Evolutionary conservation across 2,329 filamentous ascomycete genomes (phyloP).

Genomic region (Venturia carpophila): DNA sequence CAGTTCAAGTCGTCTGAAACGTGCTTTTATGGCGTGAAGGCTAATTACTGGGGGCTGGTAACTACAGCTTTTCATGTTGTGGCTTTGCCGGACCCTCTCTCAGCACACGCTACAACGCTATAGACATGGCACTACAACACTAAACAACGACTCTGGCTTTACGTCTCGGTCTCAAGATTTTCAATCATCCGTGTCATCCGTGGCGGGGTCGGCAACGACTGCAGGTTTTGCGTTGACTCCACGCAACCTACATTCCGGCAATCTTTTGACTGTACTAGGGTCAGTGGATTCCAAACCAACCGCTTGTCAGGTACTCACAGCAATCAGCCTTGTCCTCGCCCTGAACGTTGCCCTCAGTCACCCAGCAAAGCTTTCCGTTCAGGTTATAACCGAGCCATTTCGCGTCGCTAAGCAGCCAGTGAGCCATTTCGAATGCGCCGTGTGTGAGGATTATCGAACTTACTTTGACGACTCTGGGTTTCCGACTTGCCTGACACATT

Average conservation of each 20-base stretch:
- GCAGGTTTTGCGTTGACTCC: too few relatives aligned
- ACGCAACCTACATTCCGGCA: background rate
- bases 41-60: too few relatives aligned
- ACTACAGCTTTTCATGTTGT: too few relatives aligned
- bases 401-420: background rate
- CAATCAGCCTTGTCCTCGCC: slow-evolving; percentile 8
- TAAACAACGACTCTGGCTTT: too few relatives aligned
- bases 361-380: slow-evolving; percentile 10
- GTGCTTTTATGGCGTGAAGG: too few relatives aligned
- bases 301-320: background rate
- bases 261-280: background rate
- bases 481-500: slow-evolving; percentile 11
- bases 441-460: background rate
- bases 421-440: background rate
- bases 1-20: too few relatives aligned
- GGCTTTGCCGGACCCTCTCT: too few relatives aligned
- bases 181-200: background rate
- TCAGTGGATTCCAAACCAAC: background rate
- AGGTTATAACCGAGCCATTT: slow-evolving; percentile 12
- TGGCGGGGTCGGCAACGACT: too few relatives aligned
- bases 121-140: too few relatives aligned
- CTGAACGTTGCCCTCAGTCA: slow-evolving; percentile 13
- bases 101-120: too few relatives aligned
- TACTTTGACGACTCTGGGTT: background rate
- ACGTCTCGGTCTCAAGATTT: too few relatives aligned